These are phyloP conservation scores for Trametes cubensis DNA, from an alignment of 768 basidiomycete genomes.

Conservation along the genomic window DNA sequence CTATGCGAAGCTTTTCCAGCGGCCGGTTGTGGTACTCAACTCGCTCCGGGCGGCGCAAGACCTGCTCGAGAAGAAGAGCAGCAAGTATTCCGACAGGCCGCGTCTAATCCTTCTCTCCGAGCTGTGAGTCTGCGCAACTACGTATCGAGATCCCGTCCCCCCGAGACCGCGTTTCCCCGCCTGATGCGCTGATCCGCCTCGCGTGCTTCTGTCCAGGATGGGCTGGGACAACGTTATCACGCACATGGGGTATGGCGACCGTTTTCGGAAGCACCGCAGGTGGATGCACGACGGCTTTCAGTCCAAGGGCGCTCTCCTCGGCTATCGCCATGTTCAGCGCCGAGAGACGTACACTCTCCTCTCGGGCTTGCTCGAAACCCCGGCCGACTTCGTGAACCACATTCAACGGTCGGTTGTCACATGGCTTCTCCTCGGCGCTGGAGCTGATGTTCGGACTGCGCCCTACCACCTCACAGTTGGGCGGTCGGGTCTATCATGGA, in stretches of 20 bases:
- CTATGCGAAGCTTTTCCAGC: conserved; percentile 34
- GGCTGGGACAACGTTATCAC: conserved; percentile 24
- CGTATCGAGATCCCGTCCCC: conserved; percentile 1
- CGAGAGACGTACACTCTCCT: conserved; percentile 34
- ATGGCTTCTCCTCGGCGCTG: not conserved
- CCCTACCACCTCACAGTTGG: conserved; percentile 28
- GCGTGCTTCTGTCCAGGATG: conserved; percentile 23
- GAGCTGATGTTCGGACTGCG: not conserved
- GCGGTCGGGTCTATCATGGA: conserved; percentile 36
- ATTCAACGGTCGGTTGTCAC: conserved; percentile 29
- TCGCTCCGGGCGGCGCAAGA: conserved; percentile 38
- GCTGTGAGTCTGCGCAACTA: conserved; percentile 27
- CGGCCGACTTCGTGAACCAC: conserved; percentile 32
- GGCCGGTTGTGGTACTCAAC: conserved; percentile 37
- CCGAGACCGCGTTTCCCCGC: not conserved
- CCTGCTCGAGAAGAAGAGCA: conserved; percentile 37
- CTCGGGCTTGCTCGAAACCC: conserved; percentile 30
- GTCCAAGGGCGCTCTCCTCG: conserved; percentile 17
- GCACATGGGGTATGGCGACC: conserved; percentile 30
- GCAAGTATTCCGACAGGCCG: conserved; percentile 40
- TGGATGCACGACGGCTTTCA: conserved; percentile 33
- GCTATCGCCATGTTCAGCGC: conserved; percentile 30
- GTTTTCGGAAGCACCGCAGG: conserved; percentile 34
- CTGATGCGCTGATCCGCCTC: conserved; percentile 8
- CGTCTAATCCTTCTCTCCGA: conserved; percentile 32